Evolutionary conservation across 306 rosid genomes (phyloP), one percentile per base, ranked within the genome.

Genomic region (Cicer pinnatifidum): DNA sequence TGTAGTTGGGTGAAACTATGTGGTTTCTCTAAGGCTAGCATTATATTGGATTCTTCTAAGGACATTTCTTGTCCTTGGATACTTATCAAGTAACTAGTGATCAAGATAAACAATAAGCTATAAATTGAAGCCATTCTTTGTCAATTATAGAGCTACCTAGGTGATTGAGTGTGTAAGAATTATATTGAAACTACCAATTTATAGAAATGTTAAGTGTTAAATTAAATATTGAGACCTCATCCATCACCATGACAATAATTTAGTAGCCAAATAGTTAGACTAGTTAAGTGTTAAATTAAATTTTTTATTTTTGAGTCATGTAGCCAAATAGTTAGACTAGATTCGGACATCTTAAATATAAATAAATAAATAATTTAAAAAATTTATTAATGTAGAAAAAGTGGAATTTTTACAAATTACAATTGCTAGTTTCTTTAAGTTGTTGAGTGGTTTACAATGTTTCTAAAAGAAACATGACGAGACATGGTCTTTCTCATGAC

Each of bases 1-100:
- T 81, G 85, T 11, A 86, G 67, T 45, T 41, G 77, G 71, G 75
- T 78, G 16, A 37, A 51, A 44, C 78, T 80, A 53, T 82, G 79
- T 47, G 62, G 75, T 15, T 38, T 28, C 56, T 69, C 56, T 17
- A 43, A 6, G 28, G 58, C 19, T 11, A 69, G 10, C 38, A 8
- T 19, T 2, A 48, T 9, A 2, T 67, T 61, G 54, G 75, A 69
- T 48, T 78, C 38, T 12, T 60, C 47, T 28, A 54, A 66, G 66
- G 68, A 67, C 1, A 67, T 9, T 44, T 2, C n/a, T 28, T 28
- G 16, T 9, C 72, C 79, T 35, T 50, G 5, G 11, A 51, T 51
- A 33, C 7, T 4, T 13, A 50, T 5, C 33, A 19, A 19, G 54
- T 45, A 75, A 51, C 33, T 37, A 19, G 72, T 20, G 3, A 64